Evolutionary conservation across 805 yeast genomes (phyloP).

Genomic region (Osmozyma mogii): DNA sequence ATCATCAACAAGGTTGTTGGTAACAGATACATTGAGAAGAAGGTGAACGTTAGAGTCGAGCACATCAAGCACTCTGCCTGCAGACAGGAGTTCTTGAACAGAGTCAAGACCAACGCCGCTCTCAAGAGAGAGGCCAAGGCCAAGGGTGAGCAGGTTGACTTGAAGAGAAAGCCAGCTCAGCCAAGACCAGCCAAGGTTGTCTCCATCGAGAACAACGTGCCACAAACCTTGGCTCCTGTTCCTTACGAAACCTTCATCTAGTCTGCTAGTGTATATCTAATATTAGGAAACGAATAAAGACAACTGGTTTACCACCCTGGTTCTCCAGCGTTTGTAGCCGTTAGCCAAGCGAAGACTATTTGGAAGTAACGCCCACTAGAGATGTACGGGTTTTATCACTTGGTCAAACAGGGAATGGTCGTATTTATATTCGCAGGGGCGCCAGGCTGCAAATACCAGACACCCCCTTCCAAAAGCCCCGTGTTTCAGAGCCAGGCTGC

Average conservation of each 20-base stretch:
- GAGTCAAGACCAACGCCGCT: conserved; percentile 96
- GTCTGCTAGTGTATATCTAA: too few relatives aligned
- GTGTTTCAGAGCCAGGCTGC: too few relatives aligned
- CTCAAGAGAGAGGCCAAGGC: conserved; percentile 91
- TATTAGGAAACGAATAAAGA: too few relatives aligned
- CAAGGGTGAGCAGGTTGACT: conserved; percentile 80
- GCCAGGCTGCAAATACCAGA: too few relatives aligned
- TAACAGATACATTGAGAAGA: conserved; percentile 98
- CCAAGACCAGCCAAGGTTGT: conserved; percentile 93
- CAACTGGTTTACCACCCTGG: too few relatives aligned
- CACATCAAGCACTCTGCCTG: conserved; percentile 99
- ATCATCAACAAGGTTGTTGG: conserved; percentile 98
- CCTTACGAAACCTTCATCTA: conserved; percentile 99
- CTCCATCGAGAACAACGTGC: conserved; percentile 72
- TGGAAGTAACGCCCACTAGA: too few relatives aligned
- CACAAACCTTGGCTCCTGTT: conserved; percentile 98
- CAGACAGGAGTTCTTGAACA: conserved; percentile 97
- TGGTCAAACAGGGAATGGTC: too few relatives aligned
- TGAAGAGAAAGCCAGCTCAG: conserved; percentile 97
- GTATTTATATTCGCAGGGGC: too few relatives aligned
- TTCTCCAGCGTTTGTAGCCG: too few relatives aligned
- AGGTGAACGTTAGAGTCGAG: conserved; percentile 97
- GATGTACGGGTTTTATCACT: too few relatives aligned
- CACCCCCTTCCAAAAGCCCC: too few relatives aligned
- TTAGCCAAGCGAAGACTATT: too few relatives aligned